A percentile compares a stretch with the other conserved stretches of the same genome.
These are phyloP conservation scores for Fusarium buxicola DNA, from an alignment of 2,329 filamentous ascomycete genomes.

Conservation along the genomic window DNA sequence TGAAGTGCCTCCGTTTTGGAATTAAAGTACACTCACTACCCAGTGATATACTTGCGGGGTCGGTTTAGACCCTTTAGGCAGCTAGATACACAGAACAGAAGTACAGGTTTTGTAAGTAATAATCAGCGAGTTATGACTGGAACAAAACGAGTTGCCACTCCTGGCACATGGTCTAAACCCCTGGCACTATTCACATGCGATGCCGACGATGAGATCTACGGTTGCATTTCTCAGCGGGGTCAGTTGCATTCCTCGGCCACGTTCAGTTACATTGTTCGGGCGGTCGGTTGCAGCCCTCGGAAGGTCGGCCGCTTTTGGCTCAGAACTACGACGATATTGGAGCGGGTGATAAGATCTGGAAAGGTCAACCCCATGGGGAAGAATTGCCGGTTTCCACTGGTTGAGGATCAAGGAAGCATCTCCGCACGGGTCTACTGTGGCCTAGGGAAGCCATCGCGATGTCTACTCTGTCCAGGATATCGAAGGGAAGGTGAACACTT, in stretches of 20 bases:
- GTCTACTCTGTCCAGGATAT: not conserved
- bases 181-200: conserved; percentile 28
- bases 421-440: not conserved
- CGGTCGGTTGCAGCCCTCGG: conserved; percentile 8
- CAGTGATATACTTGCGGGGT: too few relatives aligned
- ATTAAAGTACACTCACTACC: too few relatives aligned
- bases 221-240: conserved; percentile 28
- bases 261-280: conserved; percentile 7
- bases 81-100: too few relatives aligned
- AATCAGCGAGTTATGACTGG: too few relatives aligned
- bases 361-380: conserved; percentile 25
- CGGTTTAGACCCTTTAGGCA: too few relatives aligned
- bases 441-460: not conserved
- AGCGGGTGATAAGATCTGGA: conserved; percentile 22
- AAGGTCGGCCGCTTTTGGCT: conserved; percentile 19
- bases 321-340: not conserved
- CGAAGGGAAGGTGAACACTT: not conserved
- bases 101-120: too few relatives aligned
- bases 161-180: too few relatives aligned
- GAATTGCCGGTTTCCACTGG: conserved; percentile 9
- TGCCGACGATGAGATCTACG: not conserved
- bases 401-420: conserved; percentile 2
- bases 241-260: conserved; percentile 4
- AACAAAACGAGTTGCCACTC: too few relatives aligned
- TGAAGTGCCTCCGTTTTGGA: too few relatives aligned